Evolutionary conservation across 1,139 yeast genomes (phyloP).

Genomic region (Groenewaldozyma auringiensis): DNA sequence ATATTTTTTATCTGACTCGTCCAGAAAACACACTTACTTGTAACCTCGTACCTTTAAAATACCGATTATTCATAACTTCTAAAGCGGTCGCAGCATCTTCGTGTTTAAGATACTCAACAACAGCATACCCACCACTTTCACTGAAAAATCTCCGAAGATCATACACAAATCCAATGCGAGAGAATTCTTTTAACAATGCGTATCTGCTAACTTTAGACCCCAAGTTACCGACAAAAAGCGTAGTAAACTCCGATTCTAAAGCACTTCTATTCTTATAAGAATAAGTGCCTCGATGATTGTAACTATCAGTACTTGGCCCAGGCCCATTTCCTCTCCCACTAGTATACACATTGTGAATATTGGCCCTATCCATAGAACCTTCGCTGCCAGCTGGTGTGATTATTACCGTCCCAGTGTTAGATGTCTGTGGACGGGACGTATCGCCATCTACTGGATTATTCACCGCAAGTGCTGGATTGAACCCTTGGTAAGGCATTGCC

Average conservation of each 20-base stretch:
- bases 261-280: too few species aligned
- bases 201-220: neutral
- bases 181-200: neutral
- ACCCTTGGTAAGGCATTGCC: neutral
- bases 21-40: neutral
- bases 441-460: neutral
- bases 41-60: conserved; percentile 2
- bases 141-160: neutral
- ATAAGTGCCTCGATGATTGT: too few species aligned
- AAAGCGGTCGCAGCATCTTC: conserved; percentile 9
- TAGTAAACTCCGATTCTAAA: conserved; percentile 4
- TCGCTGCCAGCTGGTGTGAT: too few species aligned
- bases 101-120: conserved; percentile 7
- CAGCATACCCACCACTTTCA: conserved; percentile 8
- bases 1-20: too few species aligned
- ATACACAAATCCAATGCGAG: conserved; percentile 5
- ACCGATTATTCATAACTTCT: conserved; percentile 6
- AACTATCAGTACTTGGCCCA: too few species aligned
- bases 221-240: conserved; percentile 7
- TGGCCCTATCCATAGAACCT: too few species aligned
- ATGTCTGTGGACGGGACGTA: neutral
- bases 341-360: too few species aligned
- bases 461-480: neutral
- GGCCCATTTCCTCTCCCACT: too few species aligned
- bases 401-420: neutral